Conservation (phyloP, 2,329 filamentous ascomycete genomes). For the Fonsecaea pedrosoi region DNA sequence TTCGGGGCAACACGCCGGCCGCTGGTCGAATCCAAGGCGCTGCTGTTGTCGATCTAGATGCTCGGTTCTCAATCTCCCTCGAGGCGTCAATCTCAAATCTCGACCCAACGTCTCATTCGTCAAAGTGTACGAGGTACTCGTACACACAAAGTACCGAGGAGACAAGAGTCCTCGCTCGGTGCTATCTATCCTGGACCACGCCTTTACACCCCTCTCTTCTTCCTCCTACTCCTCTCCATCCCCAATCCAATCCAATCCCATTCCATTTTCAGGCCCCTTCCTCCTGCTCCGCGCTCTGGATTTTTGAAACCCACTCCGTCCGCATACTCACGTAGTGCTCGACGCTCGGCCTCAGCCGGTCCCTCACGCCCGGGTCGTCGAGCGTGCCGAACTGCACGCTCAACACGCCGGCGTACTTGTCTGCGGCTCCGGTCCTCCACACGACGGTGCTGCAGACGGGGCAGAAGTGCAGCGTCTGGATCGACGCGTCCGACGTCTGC, state of each 20-base stretch:
- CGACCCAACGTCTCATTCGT: too few relatives aligned
- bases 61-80: too few relatives aligned
- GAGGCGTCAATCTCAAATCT: too few relatives aligned
- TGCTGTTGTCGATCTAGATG: too few relatives aligned
- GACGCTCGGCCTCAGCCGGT: neutral
- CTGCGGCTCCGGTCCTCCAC: neutral
- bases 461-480: neutral
- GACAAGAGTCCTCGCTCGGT: too few relatives aligned
- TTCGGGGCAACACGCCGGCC: neutral
- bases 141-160: too few relatives aligned
- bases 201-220: too few relatives aligned
- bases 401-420: constrained; percentile 2
- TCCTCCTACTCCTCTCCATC: too few relatives aligned
- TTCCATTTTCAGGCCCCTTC: neutral
- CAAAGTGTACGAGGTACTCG: too few relatives aligned
- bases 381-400: neutral
- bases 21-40: too few relatives aligned
- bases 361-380: neutral
- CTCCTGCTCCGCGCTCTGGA: neutral
- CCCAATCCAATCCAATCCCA: neutral
- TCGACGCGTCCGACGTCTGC: neutral
- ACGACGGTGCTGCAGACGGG: neutral
- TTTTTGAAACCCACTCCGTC: neutral
- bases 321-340: neutral
- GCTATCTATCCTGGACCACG: too few relatives aligned